These are phyloP conservation scores for Leccinum subtestaceum DNA, from an alignment of 768 basidiomycete species.

Conservation along the genomic window DNA sequence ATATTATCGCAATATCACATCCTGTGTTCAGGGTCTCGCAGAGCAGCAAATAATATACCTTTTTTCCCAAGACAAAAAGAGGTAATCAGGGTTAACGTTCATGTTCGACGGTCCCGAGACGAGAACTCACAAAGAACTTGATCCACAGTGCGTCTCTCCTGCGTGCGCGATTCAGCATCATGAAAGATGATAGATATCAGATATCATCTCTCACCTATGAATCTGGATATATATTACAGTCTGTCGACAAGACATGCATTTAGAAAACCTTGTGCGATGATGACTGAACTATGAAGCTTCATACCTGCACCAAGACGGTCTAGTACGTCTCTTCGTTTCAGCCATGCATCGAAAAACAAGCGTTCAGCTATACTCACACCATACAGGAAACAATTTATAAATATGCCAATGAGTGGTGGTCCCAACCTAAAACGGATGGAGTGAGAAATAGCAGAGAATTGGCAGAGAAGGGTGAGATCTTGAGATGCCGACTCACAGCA, in stretches of 20 bases:
- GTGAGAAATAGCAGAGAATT: background rate
- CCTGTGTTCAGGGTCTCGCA: slow-evolving; percentile 48
- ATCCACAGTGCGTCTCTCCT: slow-evolving; percentile 45
- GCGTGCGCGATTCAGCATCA: background rate
- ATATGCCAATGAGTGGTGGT: background rate
- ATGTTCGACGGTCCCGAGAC: background rate
- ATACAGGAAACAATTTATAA: background rate
- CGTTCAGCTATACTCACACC: background rate
- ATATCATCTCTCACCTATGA: slow-evolving; percentile 29
- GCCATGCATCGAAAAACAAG: background rate
- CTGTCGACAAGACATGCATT: background rate
- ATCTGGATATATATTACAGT: slow-evolving; percentile 21
- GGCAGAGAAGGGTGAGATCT: background rate
- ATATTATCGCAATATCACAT: slow-evolving; percentile 46
- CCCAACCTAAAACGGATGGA: background rate
- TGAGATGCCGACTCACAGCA: background rate
- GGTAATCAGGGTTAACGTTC: background rate
- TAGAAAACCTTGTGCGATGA: background rate
- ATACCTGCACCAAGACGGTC: background rate
- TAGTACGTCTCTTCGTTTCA: background rate
- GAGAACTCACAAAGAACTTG: slow-evolving; percentile 40
- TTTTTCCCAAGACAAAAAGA: background rate
- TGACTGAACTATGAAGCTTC: background rate
- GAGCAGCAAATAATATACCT: slow-evolving; percentile 44
- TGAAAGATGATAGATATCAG: background rate